Conservation (phyloP, 2,329 filamentous ascomycete genomes). For the Sphaceloma murrayae region DNA sequence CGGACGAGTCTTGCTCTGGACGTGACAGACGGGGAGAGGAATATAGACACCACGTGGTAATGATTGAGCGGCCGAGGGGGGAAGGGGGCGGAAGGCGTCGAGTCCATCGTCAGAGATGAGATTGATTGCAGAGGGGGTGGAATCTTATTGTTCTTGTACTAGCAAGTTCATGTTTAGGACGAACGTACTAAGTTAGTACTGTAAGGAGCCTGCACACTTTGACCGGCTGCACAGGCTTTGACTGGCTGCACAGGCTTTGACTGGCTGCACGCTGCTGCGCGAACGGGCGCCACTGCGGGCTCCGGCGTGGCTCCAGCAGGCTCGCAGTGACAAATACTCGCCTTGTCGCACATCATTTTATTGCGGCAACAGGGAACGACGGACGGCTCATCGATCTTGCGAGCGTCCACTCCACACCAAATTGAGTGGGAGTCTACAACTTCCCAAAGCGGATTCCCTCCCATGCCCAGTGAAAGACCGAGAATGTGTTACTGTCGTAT, state of each 20-base stretch:
- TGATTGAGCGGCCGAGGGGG: not conserved
- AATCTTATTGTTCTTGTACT: no score
- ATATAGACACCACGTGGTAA: constrained; percentile 13
- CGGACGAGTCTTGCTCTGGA: constrained; percentile 2
- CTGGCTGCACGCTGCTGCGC: constrained; percentile 2
- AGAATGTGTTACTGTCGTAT: no score
- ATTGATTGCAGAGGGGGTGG: no score
- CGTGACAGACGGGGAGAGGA: not conserved
- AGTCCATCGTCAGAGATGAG: constrained; percentile 11
- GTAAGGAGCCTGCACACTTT: no score
- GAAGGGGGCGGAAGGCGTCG: not conserved
- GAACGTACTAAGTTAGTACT: no score
- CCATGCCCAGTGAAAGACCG: no score
- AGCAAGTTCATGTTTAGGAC: no score
- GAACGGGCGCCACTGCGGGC: constrained; percentile 8
- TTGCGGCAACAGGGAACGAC: not conserved
- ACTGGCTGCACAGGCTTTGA: not conserved
- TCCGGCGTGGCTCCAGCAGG: not conserved
- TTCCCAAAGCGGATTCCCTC: not conserved
- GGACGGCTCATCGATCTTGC: not conserved
- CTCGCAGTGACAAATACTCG: constrained; percentile 10
- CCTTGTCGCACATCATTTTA: constrained; percentile 1
- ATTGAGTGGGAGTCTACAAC: constrained; percentile 10
- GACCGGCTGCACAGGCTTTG: no score
- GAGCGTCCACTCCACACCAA: not conserved